These are phyloP conservation scores for Kluyveromyces lactis DNA, from an alignment of 805 yeast species.

Conservation along the genomic window DNA sequence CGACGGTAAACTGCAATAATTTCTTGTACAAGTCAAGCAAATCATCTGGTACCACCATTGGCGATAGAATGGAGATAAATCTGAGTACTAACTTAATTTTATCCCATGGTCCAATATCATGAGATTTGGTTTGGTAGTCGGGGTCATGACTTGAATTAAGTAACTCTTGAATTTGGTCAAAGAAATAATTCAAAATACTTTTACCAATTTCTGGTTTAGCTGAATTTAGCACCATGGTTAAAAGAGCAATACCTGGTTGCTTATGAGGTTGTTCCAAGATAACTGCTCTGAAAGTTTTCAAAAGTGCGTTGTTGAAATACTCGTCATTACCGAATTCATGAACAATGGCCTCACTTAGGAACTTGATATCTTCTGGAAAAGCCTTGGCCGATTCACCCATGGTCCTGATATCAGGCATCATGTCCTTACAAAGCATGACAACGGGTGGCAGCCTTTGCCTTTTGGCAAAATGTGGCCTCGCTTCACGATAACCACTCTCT, in stretches of 20 bases:
- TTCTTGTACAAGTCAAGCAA: slow-evolving; percentile 41
- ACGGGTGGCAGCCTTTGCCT: slow-evolving; percentile 37
- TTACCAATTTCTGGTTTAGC: slow-evolving; percentile 59
- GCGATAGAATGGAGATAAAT: slow-evolving; percentile 57
- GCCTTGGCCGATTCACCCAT: slow-evolving; percentile 48
- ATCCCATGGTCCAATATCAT: slow-evolving; percentile 54
- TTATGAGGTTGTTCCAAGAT: slow-evolving; percentile 89
- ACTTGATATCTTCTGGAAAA: slow-evolving; percentile 55
- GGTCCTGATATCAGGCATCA: slow-evolving; percentile 45
- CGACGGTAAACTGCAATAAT: slow-evolving; percentile 47
- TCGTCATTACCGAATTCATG: slow-evolving; percentile 58
- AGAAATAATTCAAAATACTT: slow-evolving; percentile 60
- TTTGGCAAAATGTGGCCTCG: slow-evolving; percentile 25
- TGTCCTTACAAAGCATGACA: slow-evolving; percentile 37
- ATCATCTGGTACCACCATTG: slow-evolving; percentile 48
- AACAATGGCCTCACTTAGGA: slow-evolving; percentile 57
- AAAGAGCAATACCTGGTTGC: slow-evolving; percentile 58
- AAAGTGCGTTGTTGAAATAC: slow-evolving; percentile 47
- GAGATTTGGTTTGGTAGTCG: slow-evolving; percentile 22
- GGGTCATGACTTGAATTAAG: slow-evolving; percentile 32
- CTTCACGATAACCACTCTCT: slow-evolving; percentile 25
- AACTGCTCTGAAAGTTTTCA: slow-evolving; percentile 59
- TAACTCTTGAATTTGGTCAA: slow-evolving; percentile 50
- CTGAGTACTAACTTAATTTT: slow-evolving; percentile 63
- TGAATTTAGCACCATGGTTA: slow-evolving; percentile 59